phyloP scores from a whole-genome alignment of 257 asterid genomes.

The Ajuga chamaepitys region DNA sequence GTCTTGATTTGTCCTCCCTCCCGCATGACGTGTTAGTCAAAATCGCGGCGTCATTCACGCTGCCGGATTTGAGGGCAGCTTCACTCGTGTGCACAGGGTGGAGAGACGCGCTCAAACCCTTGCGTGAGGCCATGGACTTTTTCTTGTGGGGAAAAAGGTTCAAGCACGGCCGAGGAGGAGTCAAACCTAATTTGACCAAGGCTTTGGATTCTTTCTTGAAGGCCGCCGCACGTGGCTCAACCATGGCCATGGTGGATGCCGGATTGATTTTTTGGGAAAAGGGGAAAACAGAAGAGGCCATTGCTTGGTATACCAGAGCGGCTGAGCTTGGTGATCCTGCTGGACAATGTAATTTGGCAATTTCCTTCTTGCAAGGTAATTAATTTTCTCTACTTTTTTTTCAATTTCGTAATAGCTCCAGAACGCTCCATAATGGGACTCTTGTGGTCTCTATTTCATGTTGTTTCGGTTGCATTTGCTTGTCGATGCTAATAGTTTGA shows the following conservation, averaged over 20 bases:
- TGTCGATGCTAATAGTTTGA: background rate
- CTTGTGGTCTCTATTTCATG: background rate
- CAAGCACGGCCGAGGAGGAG: constrained; percentile 74
- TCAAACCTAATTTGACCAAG: constrained; percentile 34
- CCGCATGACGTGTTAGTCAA: constrained; percentile 49
- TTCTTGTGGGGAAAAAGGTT: constrained; percentile 56
- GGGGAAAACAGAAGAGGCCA: constrained; percentile 50
- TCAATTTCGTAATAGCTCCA: background rate
- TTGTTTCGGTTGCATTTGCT: background rate
- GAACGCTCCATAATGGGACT: background rate
- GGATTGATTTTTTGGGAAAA: constrained; percentile 73
- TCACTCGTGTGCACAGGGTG: constrained; percentile 68
- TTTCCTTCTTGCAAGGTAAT: constrained; percentile 67
- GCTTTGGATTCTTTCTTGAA: constrained; percentile 63
- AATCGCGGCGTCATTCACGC: constrained; percentile 49
- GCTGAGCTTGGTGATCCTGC: constrained; percentile 69
- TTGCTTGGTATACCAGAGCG: constrained; percentile 53
- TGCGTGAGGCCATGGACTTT: constrained; percentile 60
- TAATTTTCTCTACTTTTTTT: background rate
- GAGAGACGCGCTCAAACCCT: constrained; percentile 70
- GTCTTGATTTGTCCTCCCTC: constrained; percentile 34
- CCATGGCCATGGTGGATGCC: constrained; percentile 82
- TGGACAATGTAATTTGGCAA: constrained; percentile 78
- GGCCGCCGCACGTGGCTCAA: constrained; percentile 87
- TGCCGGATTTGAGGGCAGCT: constrained; percentile 49